Evolutionary conservation across 371 early-diverging fungal genomes (phyloP).

Genomic region (Mortierella sp.): DNA sequence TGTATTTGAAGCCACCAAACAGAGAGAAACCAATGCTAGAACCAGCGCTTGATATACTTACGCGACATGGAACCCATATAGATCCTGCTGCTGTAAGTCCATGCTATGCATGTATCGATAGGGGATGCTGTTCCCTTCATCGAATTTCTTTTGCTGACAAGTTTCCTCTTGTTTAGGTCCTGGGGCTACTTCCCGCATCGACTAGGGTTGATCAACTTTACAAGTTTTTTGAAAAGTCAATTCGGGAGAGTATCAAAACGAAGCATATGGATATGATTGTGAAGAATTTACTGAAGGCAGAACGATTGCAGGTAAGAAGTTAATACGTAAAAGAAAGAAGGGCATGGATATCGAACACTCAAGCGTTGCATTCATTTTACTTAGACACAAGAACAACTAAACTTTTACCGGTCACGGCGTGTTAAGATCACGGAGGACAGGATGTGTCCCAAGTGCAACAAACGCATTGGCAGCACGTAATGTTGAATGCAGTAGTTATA

Average conservation of each 20-base stretch:
- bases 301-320: constrained; percentile 71
- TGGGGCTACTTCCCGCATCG: constrained; percentile 66
- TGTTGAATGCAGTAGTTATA: not conserved
- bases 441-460: constrained; percentile 86
- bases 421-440: constrained; percentile 83
- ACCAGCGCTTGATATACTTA: constrained; percentile 72
- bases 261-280: constrained; percentile 77
- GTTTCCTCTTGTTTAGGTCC: constrained; percentile 37
- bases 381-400: constrained; percentile 79
- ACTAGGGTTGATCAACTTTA: constrained; percentile 68
- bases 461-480: constrained; percentile 83
- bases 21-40: constrained; percentile 68
- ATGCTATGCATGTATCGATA: not conserved
- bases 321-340: not conserved
- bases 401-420: constrained; percentile 71
- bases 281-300: constrained; percentile 77
- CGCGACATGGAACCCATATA: constrained; percentile 78
- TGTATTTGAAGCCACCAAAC: constrained; percentile 70
- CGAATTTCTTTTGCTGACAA: not conserved
- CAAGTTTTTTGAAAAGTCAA: constrained; percentile 77
- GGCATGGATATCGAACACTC: constrained; percentile 42
- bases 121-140: constrained; percentile 5
- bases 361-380: constrained; percentile 29
- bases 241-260: constrained; percentile 74
- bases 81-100: constrained; percentile 66